phyloP scores from a whole-genome alignment of 169 alveolate species.

The Plasmodium billcollinsi region DNA sequence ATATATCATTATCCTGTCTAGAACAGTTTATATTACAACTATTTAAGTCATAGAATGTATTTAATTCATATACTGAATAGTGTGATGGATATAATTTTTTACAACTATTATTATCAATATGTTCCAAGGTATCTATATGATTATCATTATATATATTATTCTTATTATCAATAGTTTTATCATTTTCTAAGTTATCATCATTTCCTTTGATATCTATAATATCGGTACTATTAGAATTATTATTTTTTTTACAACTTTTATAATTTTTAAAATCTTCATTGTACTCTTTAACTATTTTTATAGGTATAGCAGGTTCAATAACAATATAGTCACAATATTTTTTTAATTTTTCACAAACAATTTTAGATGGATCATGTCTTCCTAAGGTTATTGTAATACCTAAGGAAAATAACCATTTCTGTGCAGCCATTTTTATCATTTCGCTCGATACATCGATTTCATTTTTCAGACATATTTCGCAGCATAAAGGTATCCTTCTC shows the following conservation, averaged over 20 bases:
- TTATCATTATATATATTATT: no score
- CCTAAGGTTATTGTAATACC: slow-evolving; percentile 78
- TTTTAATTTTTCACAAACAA: slow-evolving; percentile 50
- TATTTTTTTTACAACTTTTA: no score
- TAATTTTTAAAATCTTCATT: slow-evolving; percentile 8
- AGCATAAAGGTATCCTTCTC: slow-evolving; percentile 69
- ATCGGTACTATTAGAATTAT: no score
- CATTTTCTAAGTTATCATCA: neutral
- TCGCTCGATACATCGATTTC: slow-evolving; percentile 60
- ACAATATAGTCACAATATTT: slow-evolving; percentile 75
- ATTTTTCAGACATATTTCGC: slow-evolving; percentile 71
- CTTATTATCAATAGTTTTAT: no score
- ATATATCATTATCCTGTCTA: neutral
- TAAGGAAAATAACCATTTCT: slow-evolving; percentile 65
- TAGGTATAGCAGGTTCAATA: slow-evolving; percentile 75
- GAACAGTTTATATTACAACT: neutral
- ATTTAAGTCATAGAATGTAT: slow-evolving; percentile 16
- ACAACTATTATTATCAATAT: neutral
- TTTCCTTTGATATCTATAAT: neutral
- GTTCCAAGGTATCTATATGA: no score
- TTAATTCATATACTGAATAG: slow-evolving; percentile 53
- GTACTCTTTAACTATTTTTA: slow-evolving; percentile 58
- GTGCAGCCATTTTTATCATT: slow-evolving; percentile 67
- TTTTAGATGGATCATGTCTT: slow-evolving; percentile 68
- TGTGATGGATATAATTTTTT: slow-evolving; percentile 41